Percentiles rank a stretch among this genome's conserved stretches.
These are phyloP conservation scores for Amaranthus tricolor DNA, from an alignment of 179 eudicot species.

Conservation along the genomic window DNA sequence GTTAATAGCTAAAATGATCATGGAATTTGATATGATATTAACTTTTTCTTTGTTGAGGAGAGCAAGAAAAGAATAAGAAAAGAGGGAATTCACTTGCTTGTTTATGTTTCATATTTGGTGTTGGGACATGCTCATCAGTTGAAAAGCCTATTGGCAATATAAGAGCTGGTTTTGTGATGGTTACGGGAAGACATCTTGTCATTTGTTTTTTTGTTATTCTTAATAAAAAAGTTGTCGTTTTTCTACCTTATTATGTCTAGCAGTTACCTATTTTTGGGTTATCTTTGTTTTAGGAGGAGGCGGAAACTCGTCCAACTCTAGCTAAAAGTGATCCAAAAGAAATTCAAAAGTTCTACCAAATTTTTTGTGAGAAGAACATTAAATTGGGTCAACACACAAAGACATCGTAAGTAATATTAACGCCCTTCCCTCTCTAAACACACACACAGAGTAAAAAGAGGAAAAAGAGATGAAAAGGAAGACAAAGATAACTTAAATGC, in stretches of 20 bases:
- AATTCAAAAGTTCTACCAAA: slow-evolving; percentile 69
- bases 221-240: not conserved
- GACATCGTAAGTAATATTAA: slow-evolving; percentile 62
- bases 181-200: not conserved
- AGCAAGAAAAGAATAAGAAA: too few relatives aligned
- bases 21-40: too few relatives aligned
- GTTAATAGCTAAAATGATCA: too few relatives aligned
- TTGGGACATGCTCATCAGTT: not conserved
- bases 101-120: not conserved
- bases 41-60: too few relatives aligned
- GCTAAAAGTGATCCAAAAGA: slow-evolving; percentile 71
- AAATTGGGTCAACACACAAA: slow-evolving; percentile 73
- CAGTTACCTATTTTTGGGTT: slow-evolving; percentile 1
- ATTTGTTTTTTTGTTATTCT: slow-evolving; percentile 2
- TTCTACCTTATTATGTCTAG: not conserved
- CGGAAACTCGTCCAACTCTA: slow-evolving; percentile 48
- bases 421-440: not conserved
- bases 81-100: not conserved
- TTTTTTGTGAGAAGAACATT: slow-evolving; percentile 67
- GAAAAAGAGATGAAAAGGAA: not conserved
- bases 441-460: not conserved
- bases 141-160: not conserved
- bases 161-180: not conserved
- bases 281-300: slow-evolving; percentile 67
- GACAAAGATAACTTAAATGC: not conserved